Evolutionary conservation across 2,329 filamentous ascomycete genomes (phyloP).

Genomic region (Sclerotinia sclerotiorum): DNA sequence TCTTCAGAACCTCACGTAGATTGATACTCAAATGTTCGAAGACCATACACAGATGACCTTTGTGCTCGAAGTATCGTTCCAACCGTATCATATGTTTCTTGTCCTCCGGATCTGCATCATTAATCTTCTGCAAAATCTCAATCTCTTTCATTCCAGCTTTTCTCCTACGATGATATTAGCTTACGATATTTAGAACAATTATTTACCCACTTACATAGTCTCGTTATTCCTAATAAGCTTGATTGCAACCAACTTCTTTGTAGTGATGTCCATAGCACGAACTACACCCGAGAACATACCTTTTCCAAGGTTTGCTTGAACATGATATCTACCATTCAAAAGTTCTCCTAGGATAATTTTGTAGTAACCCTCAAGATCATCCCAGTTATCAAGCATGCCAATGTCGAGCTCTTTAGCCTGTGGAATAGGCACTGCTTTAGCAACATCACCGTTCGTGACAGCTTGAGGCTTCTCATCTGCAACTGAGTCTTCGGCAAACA

Average conservation of each 20-base stretch:
- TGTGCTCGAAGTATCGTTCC: conserved; percentile 86
- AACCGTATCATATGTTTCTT: conserved; percentile 91
- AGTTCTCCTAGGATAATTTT: conserved; percentile 91
- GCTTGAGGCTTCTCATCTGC: conserved; percentile 41
- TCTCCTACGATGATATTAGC: conserved; percentile 46
- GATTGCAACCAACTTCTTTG: conserved; percentile 79
- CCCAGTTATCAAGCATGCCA: conserved; percentile 86
- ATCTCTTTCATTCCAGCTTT: conserved; percentile 96
- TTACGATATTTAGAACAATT: neutral
- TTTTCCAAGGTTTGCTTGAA: conserved; percentile 83
- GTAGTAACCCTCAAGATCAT: conserved; percentile 95
- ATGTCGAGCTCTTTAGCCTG: conserved; percentile 60
- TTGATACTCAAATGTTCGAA: conserved; percentile 96
- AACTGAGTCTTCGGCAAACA: conserved; percentile 56
- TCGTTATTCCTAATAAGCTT: conserved; percentile 99
- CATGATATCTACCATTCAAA: conserved; percentile 83
- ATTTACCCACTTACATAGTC: conserved; percentile 57
- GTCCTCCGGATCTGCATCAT: conserved; percentile 79
- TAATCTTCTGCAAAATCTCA: conserved; percentile 84
- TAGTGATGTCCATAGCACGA: conserved; percentile 75
- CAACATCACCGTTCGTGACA: conserved; percentile 46
- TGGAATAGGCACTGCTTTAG: conserved; percentile 47
- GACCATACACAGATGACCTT: conserved; percentile 91
- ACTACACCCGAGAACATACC: conserved; percentile 98
- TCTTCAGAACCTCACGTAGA: conserved; percentile 88